These are phyloP conservation scores for Grosmannia huntii DNA, from an alignment of 2,329 filamentous ascomycete genomes.

Conservation along the genomic window DNA sequence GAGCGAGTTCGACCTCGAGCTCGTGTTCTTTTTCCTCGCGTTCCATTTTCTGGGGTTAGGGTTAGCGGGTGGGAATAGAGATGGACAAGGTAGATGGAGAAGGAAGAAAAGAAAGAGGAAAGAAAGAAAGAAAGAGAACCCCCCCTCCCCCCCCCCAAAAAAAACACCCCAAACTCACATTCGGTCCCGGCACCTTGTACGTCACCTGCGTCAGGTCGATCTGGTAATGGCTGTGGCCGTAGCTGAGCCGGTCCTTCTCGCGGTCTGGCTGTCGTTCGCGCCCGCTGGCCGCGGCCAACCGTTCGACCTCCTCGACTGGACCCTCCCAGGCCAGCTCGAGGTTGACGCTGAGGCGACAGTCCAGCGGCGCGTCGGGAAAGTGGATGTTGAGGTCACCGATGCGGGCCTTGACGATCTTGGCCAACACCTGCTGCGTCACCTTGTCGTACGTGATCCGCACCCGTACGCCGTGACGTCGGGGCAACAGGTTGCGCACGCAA, in stretches of 20 bases:
- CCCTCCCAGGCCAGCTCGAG: conserved; percentile 84
- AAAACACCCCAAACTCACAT: conserved; percentile 8
- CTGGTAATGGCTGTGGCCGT: conserved; percentile 76
- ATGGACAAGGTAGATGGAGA: too few species aligned
- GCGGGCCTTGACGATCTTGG: conserved; percentile 85
- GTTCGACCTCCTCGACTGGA: conserved; percentile 42
- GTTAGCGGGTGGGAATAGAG: background rate
- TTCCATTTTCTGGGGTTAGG: conserved; percentile 24
- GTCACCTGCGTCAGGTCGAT: conserved; percentile 90
- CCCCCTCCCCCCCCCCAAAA: too few species aligned
- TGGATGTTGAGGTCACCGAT: conserved; percentile 79
- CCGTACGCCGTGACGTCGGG: conserved; percentile 42
- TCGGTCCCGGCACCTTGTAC: conserved; percentile 16
- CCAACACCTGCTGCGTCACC: conserved; percentile 51
- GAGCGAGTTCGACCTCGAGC: conserved; percentile 65
- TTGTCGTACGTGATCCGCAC: conserved; percentile 69
- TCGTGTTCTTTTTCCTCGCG: conserved; percentile 58
- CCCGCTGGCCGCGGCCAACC: conserved; percentile 20
- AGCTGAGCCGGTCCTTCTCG: conserved; percentile 83
- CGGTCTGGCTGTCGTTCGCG: conserved; percentile 43
- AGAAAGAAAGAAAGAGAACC: background rate
- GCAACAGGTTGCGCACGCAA: conserved; percentile 47
- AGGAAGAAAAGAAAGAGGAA: background rate
- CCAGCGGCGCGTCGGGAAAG: conserved; percentile 63
- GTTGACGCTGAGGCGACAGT: conserved; percentile 89